Conservation (phyloP, 768 basidiomycete genomes). For the Pisolithus sp. region DNA sequence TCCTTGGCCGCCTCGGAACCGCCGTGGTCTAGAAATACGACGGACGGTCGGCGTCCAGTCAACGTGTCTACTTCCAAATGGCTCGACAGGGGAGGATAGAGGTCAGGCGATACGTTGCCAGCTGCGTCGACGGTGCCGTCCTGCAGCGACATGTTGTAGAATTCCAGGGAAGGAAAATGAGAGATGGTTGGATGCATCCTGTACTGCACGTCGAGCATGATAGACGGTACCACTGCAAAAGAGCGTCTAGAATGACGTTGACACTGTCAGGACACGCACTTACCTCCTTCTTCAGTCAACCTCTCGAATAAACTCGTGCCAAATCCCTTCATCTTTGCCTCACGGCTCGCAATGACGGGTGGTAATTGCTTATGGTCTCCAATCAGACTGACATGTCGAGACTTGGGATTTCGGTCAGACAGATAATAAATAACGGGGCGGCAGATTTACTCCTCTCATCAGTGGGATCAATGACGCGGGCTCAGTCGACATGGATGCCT, state of each 20-base stretch:
- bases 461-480: slow-evolving; percentile 86
- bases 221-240: slow-evolving; percentile 65
- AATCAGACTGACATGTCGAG: slow-evolving; percentile 78
- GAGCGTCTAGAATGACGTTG: slow-evolving; percentile 3
- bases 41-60: slow-evolving; percentile 44
- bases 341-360: slow-evolving; percentile 73
- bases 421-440: slow-evolving; percentile 5
- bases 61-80: slow-evolving; percentile 36
- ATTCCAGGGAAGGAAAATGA: slow-evolving; percentile 76
- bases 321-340: slow-evolving; percentile 68
- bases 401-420: slow-evolving; percentile 37
- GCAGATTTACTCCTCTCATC: slow-evolving; percentile 80
- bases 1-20: slow-evolving; percentile 62
- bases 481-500: slow-evolving; percentile 96
- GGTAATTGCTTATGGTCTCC: slow-evolving; percentile 98
- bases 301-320: slow-evolving; percentile 84
- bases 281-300: slow-evolving; percentile 76
- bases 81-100: slow-evolving; percentile 58
- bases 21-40: slow-evolving; percentile 79
- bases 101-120: slow-evolving; percentile 40
- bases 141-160: slow-evolving; percentile 63
- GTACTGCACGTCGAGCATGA: slow-evolving; percentile 94
- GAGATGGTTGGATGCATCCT: slow-evolving; percentile 93
- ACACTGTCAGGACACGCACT: slow-evolving; percentile 22
- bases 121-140: slow-evolving; percentile 66